These are phyloP conservation scores for Aureobasidium sp. DNA, from an alignment of 2,329 filamentous ascomycete species.

Conservation along the genomic window DNA sequence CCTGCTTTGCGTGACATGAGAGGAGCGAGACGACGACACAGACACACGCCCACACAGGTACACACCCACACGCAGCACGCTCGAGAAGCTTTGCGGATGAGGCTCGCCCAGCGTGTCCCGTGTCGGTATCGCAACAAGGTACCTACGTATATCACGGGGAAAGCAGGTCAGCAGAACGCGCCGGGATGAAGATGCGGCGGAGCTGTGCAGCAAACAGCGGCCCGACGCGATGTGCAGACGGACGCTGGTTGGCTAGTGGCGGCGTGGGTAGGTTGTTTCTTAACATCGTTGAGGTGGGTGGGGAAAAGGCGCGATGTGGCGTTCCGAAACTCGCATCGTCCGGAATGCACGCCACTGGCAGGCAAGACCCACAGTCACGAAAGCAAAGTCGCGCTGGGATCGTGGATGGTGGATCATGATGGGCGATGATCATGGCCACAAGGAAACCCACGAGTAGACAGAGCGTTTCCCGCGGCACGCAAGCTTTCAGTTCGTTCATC, in stretches of 20 bases:
- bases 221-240: conserved; percentile 14
- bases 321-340: conserved; percentile 12
- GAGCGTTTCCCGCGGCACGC: conserved; percentile 11
- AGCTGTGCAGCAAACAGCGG: conserved; percentile 14
- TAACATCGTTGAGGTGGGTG: conserved; percentile 14
- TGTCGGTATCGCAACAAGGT: conserved; percentile 6
- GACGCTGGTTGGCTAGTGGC: conserved; percentile 11
- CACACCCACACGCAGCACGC: not conserved
- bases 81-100: conserved; percentile 6
- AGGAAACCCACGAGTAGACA: conserved; percentile 2
- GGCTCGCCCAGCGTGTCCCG: conserved; percentile 4
- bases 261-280: conserved; percentile 2
- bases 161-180: conserved; percentile 15
- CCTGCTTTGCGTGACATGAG: conserved; percentile 6
- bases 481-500: conserved; percentile 3
- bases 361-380: conserved; percentile 8
- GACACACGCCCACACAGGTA: not conserved
- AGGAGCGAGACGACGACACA: not conserved
- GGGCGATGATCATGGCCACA: conserved; percentile 6
- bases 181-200: conserved; percentile 11
- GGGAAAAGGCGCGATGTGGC: conserved; percentile 15
- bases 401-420: conserved; percentile 12
- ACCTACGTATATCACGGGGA: conserved; percentile 8
- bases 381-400: conserved; percentile 16
- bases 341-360: conserved; percentile 14